These are phyloP conservation scores for Lyophyllum shimeji DNA, from an alignment of 768 basidiomycete genomes.

Conservation along the genomic window DNA sequence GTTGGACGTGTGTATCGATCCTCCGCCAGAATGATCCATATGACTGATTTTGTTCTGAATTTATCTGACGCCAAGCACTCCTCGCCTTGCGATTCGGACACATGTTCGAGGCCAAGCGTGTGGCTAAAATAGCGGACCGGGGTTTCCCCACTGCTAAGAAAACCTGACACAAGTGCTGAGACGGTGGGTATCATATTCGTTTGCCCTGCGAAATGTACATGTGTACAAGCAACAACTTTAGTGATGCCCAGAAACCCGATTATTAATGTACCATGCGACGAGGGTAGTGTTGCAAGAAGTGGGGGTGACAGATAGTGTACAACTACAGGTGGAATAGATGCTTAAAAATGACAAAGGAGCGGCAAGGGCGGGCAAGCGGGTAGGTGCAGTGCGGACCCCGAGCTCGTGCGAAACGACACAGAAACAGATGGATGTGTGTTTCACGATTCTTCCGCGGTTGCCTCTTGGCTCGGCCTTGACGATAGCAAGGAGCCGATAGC, in stretches of 20 bases:
- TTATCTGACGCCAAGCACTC: constrained; percentile 16
- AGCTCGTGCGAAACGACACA: constrained; percentile 7
- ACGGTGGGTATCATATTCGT: constrained; percentile 6
- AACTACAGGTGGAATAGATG: constrained; percentile 14
- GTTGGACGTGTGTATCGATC: constrained; percentile 10
- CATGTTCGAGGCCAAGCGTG: constrained; percentile 18
- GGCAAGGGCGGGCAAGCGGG: not conserved
- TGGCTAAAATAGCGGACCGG: constrained; percentile 11
- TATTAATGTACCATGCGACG: constrained; percentile 7
- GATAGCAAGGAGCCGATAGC: constrained; percentile 76
- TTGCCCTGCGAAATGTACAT: constrained; percentile 4
- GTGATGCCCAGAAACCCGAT: constrained; percentile 3
- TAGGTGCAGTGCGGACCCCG: not conserved
- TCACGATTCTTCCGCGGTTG: constrained; percentile 30
- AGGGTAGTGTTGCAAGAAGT: constrained; percentile 5
- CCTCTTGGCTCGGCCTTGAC: constrained; percentile 38
- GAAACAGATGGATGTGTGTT: constrained; percentile 6
- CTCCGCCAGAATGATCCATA: constrained; percentile 10
- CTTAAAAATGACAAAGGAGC: constrained; percentile 4
- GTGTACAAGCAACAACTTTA: constrained; percentile 4
- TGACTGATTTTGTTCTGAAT: constrained; percentile 12
- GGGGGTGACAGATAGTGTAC: constrained; percentile 10
- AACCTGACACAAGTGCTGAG: not conserved
- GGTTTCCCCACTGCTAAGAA: constrained; percentile 2
- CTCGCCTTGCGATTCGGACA: constrained; percentile 12